phyloP scores from a whole-genome alignment of 1,284 basidiomycete genomes.

The Porodaedalea pini region DNA sequence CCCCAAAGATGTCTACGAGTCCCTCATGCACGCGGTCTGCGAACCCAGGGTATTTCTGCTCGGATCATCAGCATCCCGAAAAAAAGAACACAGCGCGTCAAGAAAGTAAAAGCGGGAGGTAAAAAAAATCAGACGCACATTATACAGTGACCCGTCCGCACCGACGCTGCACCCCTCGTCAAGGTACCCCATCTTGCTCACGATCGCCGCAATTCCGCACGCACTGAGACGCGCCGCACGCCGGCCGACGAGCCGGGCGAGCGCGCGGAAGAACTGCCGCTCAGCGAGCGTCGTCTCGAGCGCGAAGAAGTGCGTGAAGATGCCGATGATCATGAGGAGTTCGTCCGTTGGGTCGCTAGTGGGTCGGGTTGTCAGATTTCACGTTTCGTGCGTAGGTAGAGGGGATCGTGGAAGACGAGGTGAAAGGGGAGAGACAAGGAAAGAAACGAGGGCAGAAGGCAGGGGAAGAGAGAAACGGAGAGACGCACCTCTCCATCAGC shows the following conservation, averaged over 20 bases:
- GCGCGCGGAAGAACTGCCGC: conserved; percentile 91
- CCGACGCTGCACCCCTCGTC: conserved; percentile 88
- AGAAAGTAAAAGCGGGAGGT: conserved; percentile 6
- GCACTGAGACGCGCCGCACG: conserved; percentile 86
- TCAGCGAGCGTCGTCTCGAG: conserved; percentile 92
- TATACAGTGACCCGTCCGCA: conserved; percentile 90
- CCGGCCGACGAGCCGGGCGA: conserved; percentile 86
- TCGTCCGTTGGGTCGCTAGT: conserved; percentile 96
- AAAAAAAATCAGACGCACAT: conserved; percentile 70
- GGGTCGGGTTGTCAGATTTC: too few species aligned
- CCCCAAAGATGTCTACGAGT: conserved; percentile 88
- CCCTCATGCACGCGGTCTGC: conserved; percentile 87
- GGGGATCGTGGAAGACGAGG: too few species aligned
- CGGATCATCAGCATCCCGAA: conserved; percentile 2
- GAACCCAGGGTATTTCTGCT: conserved; percentile 92
- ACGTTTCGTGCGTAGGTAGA: too few species aligned
- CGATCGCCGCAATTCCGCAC: conserved; percentile 93
- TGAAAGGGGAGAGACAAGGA: neutral
- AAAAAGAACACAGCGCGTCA: neutral
- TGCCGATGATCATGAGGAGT: conserved; percentile 91
- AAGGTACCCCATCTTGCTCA: conserved; percentile 86
- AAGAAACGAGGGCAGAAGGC: neutral
- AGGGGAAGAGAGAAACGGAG: neutral
- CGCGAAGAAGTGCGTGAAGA: conserved; percentile 94
- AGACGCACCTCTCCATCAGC: conserved; percentile 82